Evolutionary conservation across 805 yeast species (phyloP), one percentile per base, ranked within the genome.

Genomic region (Kazachstania kunashirensis): DNA sequence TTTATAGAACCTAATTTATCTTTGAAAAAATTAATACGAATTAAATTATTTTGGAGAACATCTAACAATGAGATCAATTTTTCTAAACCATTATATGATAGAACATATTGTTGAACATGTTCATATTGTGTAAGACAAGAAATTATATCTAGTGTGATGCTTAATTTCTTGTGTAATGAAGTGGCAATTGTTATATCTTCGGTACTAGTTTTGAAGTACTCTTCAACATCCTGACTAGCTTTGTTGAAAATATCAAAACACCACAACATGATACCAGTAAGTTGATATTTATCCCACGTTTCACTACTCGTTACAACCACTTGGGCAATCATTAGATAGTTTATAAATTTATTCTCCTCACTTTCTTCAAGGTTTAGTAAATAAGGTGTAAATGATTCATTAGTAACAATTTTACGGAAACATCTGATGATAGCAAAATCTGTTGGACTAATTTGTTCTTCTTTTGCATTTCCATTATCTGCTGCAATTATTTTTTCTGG

Each of bases 261-360:
- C 70, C 70, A 66, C 5, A 63, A 50, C 51, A 66, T 50, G 1
- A 66, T 54, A 12, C 53, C 61, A 0, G 65, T 64, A 3, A 65
- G 42, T 24, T 65, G 58, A 37, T 53, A 58, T 16, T 57, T 58
- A 34, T 60, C 57, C 67, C 68, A 65, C 9, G 42, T 45, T 13
- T 54, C 53, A 27, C 45, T 53, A 38, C 68, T 64, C 2, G 68
- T 63, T 4, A 57, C 52, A 2, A 62, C 47, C 1, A 60, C 39
- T 33, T 62, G 61, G 4, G 63, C 13, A 9, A 38, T 35, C 13
- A 14, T 34, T 17, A 62, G 33, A 16, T 50, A 45, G 18, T 42
- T 35, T 3, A 45, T 20, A 25, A 47, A 47, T 19, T 25, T 38
- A 4, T 20, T 37, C 4, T 28, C 38, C n/a, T 47, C 41, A 0